phyloP scores from a whole-genome alignment of 2,329 filamentous ascomycete genomes.

The Monosporascus sp. region DNA sequence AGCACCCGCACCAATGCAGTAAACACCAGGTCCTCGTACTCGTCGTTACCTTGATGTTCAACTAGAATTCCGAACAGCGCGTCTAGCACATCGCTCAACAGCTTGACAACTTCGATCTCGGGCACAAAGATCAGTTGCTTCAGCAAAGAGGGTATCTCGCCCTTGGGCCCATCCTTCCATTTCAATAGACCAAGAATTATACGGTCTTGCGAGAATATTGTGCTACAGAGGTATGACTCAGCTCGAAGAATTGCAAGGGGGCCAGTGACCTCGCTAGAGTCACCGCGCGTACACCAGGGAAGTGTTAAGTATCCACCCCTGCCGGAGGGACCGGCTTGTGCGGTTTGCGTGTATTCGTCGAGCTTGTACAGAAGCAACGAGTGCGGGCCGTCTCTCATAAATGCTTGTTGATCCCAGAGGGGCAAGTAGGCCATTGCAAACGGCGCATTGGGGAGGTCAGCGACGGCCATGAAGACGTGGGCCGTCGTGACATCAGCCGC shows the following conservation, averaged over 20 bases:
- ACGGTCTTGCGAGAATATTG: slow-evolving; percentile 88
- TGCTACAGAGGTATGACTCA: slow-evolving; percentile 88
- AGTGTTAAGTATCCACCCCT: slow-evolving; percentile 83
- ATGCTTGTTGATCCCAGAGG: slow-evolving; percentile 87
- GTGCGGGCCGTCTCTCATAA: slow-evolving; percentile 80
- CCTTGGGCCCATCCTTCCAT: slow-evolving; percentile 73
- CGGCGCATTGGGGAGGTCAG: slow-evolving; percentile 79
- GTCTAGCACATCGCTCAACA: slow-evolving; percentile 83
- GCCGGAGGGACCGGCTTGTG: slow-evolving; percentile 55
- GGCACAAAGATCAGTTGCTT: slow-evolving; percentile 87
- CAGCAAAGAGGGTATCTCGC: slow-evolving; percentile 68
- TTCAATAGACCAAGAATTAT: slow-evolving; percentile 76
- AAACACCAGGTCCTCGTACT: slow-evolving; percentile 90
- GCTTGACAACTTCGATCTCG: slow-evolving; percentile 95
- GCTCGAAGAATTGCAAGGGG: slow-evolving; percentile 74
- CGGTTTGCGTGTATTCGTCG: slow-evolving; percentile 79
- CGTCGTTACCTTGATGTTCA: slow-evolving; percentile 84
- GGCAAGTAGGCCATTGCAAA: slow-evolving; percentile 93
- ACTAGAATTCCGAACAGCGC: slow-evolving; percentile 87
- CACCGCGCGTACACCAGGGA: slow-evolving; percentile 69
- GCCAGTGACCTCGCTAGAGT: slow-evolving; percentile 70
- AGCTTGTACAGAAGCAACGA: slow-evolving; percentile 80
- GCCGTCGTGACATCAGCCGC: slow-evolving; percentile 74
- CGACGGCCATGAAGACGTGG: slow-evolving; percentile 85
- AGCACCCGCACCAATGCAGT: slow-evolving; percentile 83